These are phyloP conservation scores for Phytophthora uliginosa DNA, from an alignment of 352 stramenopile genomes.

Conservation along the genomic window DNA sequence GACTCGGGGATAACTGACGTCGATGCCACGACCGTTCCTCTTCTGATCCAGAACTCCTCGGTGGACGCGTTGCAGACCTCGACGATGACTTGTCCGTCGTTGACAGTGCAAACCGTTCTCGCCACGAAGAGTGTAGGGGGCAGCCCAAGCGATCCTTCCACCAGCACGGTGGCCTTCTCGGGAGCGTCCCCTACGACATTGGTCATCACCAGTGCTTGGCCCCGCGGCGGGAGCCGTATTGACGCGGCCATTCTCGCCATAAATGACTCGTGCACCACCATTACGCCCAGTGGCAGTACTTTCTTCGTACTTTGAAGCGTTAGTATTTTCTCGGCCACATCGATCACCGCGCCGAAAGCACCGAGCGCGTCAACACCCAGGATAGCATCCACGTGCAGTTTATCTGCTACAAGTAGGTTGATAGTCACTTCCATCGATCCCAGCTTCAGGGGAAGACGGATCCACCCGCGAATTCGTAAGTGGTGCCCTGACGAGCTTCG, in stretches of 20 bases:
- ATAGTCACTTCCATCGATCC: background rate
- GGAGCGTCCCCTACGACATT: background rate
- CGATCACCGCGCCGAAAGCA: background rate
- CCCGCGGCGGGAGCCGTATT: background rate
- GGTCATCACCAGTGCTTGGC: background rate
- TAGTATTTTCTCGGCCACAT: background rate
- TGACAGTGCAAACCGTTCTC: too few relatives aligned
- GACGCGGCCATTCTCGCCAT: background rate
- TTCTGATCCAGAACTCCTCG: background rate
- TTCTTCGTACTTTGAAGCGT: background rate
- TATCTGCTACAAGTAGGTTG: background rate
- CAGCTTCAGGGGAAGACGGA: background rate
- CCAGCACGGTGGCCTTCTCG: background rate
- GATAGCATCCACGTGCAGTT: background rate
- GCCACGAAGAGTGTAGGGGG: too few relatives aligned
- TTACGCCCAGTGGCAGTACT: background rate
- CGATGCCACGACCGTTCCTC: background rate
- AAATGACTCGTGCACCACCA: background rate
- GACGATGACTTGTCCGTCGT: too few relatives aligned
- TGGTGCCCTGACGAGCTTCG: background rate
- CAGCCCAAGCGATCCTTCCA: too few relatives aligned
- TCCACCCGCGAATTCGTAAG: background rate
- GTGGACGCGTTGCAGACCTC: background rate
- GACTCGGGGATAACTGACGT: background rate
- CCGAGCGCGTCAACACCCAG: background rate